A percentile compares a stretch with the other conserved stretches of the same genome.
Evolutionary conservation across 768 basidiomycete species (phyloP).

Genomic region (Leccinum boreale): DNA sequence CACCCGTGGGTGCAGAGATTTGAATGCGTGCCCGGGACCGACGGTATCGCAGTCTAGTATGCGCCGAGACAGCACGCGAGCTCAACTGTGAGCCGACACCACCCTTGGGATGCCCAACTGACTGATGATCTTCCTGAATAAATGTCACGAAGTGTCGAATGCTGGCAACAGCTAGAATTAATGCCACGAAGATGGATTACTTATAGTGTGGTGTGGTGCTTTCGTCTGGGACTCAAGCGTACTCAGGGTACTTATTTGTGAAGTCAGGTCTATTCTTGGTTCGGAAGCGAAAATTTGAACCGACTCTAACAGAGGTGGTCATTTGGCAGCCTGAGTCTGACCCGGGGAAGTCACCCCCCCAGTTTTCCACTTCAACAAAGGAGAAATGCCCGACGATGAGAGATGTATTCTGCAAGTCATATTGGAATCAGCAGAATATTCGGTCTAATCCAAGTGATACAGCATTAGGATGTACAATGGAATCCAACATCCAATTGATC

Average conservation of each 20-base stretch:
- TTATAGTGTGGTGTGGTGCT: not conserved
- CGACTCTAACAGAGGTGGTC: not conserved
- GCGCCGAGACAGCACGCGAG: constrained; percentile 72
- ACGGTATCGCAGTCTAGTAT: constrained; percentile 82
- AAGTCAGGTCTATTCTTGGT: too few species aligned
- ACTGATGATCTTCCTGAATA: constrained; percentile 79
- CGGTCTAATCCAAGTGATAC: not conserved
- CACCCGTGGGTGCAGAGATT: constrained; percentile 90
- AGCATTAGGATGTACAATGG: not conserved
- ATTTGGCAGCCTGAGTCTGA: not conserved
- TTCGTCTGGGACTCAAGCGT: too few species aligned
- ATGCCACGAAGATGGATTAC: constrained; percentile 52
- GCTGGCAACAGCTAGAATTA: too few species aligned
- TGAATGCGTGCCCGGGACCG: constrained; percentile 75
- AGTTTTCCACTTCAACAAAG: not conserved
- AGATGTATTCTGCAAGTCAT: not conserved
- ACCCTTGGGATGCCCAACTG: constrained; percentile 62
- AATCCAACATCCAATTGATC: constrained; percentile 2
- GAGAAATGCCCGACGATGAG: not conserved
- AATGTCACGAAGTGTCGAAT: constrained; percentile 73
- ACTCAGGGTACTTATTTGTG: too few species aligned
- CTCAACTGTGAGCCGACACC: not conserved
- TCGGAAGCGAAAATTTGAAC: not conserved
- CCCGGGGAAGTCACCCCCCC: not conserved
- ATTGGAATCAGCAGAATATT: not conserved